These are phyloP conservation scores for Lachancea quebecensis DNA, from an alignment of 805 yeast genomes.

Conservation along the genomic window DNA sequence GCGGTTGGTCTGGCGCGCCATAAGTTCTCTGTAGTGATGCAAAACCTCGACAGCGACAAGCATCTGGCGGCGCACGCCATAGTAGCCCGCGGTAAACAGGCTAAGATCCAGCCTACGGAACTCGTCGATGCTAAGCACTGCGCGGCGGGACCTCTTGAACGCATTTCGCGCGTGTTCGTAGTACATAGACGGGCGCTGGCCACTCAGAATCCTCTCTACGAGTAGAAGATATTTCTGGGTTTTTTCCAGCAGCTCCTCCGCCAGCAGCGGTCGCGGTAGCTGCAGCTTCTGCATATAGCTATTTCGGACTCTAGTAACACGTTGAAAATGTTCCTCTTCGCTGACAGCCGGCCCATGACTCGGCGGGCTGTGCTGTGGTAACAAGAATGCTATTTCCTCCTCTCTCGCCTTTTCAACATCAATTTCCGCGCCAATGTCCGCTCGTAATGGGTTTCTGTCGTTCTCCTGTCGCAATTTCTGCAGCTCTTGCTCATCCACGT, in stretches of 20 bases:
- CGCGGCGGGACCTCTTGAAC: slow-evolving; percentile 34
- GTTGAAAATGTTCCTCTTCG: neutral
- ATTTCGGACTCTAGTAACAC: neutral
- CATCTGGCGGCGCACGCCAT: slow-evolving; percentile 53
- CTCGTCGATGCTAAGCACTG: slow-evolving; percentile 42
- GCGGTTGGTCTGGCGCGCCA: slow-evolving; percentile 33
- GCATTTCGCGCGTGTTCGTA: slow-evolving; percentile 44
- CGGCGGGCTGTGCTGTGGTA: neutral
- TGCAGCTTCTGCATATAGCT: slow-evolving; percentile 7
- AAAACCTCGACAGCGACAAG: slow-evolving; percentile 40
- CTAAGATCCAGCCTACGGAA: slow-evolving; percentile 41
- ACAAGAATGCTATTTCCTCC: neutral
- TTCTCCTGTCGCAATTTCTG: neutral
- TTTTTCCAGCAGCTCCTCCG: slow-evolving; percentile 27
- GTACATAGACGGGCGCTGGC: slow-evolving; percentile 40
- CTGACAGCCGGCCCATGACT: neutral
- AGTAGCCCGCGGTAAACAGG: slow-evolving; percentile 49
- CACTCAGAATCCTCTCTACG: slow-evolving; percentile 39
- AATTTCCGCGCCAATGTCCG: neutral
- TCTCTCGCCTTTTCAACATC: neutral
- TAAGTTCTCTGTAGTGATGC: slow-evolving; percentile 25
- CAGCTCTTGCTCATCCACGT: neutral
- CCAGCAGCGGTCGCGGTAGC: slow-evolving; percentile 25
- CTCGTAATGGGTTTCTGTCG: neutral
- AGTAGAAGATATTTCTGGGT: slow-evolving; percentile 29